Conservation (phyloP, 73 alveolate species). For the Stentor coeruleus region DNA sequence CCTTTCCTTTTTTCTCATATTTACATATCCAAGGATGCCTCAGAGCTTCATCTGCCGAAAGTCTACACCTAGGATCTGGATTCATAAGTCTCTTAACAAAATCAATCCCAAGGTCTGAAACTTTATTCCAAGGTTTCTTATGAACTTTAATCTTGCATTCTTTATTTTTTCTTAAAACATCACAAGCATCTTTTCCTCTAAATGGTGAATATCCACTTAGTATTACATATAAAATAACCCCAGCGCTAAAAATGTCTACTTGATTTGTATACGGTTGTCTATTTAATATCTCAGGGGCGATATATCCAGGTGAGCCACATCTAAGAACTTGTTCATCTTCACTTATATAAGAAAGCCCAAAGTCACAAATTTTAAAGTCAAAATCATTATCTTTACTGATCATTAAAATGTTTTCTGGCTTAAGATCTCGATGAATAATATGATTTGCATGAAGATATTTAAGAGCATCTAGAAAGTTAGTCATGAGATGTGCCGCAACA, state of each 20-base stretch:
- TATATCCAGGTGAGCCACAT: conserved; percentile 26
- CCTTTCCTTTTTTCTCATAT: too few relatives aligned
- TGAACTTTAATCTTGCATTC: not conserved
- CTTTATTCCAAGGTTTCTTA: conserved; percentile 11
- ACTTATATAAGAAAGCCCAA: not conserved
- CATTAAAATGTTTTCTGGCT: not conserved
- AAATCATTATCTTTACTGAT: not conserved
- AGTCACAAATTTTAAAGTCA: not conserved
- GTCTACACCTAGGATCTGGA: conserved; percentile 10
- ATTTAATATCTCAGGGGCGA: conserved; percentile 16
- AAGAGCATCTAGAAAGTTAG: not conserved
- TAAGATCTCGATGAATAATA: not conserved
- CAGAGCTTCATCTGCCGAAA: not conserved
- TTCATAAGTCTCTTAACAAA: not conserved
- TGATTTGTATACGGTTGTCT: not conserved
- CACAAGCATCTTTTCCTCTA: not conserved
- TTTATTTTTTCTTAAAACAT: not conserved
- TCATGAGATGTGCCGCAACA: not conserved
- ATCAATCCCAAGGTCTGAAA: conserved; percentile 7
- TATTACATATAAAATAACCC: not conserved
- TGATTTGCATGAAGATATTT: not conserved
- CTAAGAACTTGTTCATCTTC: not conserved
- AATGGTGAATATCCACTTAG: conserved; percentile 1
- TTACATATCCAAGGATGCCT: conserved; percentile 8
- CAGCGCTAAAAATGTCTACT: not conserved